Conservation (phyloP, 805 yeast genomes). For the Saturnispora saitoi region DNA sequence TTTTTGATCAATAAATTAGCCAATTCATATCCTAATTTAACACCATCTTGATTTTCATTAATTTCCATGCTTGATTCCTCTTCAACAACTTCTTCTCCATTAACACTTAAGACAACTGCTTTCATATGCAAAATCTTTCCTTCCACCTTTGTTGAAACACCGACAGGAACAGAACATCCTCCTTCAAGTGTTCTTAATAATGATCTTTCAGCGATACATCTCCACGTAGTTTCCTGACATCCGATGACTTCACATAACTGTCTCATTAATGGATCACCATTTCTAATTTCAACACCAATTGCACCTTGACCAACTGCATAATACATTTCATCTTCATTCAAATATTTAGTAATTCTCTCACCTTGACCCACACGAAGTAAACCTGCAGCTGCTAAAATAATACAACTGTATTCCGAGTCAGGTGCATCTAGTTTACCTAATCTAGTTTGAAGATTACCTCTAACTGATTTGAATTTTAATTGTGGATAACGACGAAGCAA, state of each 20-base stretch:
- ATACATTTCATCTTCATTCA: slow-evolving; percentile 74
- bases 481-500: slow-evolving; percentile 69
- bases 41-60: slow-evolving; percentile 48
- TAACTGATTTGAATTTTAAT: slow-evolving; percentile 68
- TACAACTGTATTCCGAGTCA: slow-evolving; percentile 49
- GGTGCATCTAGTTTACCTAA: slow-evolving; percentile 70
- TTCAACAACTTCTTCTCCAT: slow-evolving; percentile 66
- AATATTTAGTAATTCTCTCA: slow-evolving; percentile 63
- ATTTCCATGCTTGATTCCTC: slow-evolving; percentile 36
- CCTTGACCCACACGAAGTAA: slow-evolving; percentile 63
- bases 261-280: slow-evolving; percentile 50
- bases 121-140: slow-evolving; percentile 40
- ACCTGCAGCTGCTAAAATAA: slow-evolving; percentile 91
- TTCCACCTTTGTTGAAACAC: slow-evolving; percentile 53
- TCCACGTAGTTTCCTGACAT: slow-evolving; percentile 54
- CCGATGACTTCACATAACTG: slow-evolving; percentile 56
- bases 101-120: slow-evolving; percentile 77
- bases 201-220: slow-evolving; percentile 84
- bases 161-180: slow-evolving; percentile 97
- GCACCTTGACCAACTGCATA: slow-evolving; percentile 99
- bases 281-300: slow-evolving; percentile 81
- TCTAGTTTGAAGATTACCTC: slow-evolving; percentile 82
- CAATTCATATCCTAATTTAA: slow-evolving; percentile 55
- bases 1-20: slow-evolving; percentile 57
- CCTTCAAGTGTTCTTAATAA: slow-evolving; percentile 87